phyloP scores from a whole-genome alignment of 2,329 filamentous ascomycete genomes.

The Proliferodiscus dingleyae region DNA sequence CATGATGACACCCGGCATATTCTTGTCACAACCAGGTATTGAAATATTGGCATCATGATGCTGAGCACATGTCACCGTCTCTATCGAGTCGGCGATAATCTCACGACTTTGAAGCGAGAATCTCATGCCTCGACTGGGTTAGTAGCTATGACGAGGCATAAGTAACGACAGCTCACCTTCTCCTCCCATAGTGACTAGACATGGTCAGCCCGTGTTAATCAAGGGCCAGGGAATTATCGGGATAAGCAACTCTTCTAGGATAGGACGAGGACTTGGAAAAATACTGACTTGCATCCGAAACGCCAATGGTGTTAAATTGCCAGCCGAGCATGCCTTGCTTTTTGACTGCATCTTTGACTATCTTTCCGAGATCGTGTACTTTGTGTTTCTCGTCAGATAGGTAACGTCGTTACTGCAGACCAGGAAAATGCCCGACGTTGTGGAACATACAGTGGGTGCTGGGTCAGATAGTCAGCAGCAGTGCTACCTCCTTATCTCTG shows the following conservation, averaged over 20 bases:
- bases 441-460: constrained; percentile 45
- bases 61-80: constrained; percentile 51
- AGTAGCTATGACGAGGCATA: constrained; percentile 10
- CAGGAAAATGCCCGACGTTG: constrained; percentile 2
- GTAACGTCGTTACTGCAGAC: constrained; percentile 3
- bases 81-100: constrained; percentile 90
- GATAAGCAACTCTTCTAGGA: not conserved
- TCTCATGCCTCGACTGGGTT: constrained; percentile 71
- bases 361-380: constrained; percentile 83
- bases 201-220: not conserved
- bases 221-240: not conserved
- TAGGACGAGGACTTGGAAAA: not conserved
- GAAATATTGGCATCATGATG: constrained; percentile 90
- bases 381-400: constrained; percentile 31
- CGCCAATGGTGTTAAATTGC: constrained; percentile 33
- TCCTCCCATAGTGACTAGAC: constrained; percentile 92
- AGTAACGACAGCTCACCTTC: constrained; percentile 55
- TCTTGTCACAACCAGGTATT: constrained; percentile 94
- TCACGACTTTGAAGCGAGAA: constrained; percentile 88
- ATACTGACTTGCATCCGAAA: constrained; percentile 56
- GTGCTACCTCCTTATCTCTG: constrained; percentile 8
- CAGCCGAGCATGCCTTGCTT: constrained; percentile 82
- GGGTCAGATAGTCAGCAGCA: constrained; percentile 13
- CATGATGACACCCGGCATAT: constrained; percentile 77
- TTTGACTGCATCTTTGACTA: constrained; percentile 75